phyloP scores from a whole-genome alignment of 2,329 filamentous ascomycete species.

The Clonostachys solani region DNA sequence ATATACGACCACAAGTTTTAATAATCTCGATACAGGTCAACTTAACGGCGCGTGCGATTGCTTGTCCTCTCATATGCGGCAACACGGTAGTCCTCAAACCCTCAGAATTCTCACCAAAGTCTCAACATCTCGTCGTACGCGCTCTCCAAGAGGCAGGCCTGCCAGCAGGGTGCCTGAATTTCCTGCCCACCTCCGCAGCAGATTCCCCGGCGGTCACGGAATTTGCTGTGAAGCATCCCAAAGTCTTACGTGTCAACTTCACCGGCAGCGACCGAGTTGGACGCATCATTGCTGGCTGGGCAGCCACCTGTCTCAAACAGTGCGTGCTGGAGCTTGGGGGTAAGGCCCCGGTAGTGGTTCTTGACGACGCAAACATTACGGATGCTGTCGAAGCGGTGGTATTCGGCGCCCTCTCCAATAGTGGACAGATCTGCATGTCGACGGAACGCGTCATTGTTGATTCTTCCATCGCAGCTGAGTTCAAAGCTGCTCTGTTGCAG shows the following conservation, averaged over 20 bases:
- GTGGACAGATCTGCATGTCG: constrained; percentile 68
- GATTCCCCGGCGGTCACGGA: constrained; percentile 58
- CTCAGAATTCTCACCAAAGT: constrained; percentile 53
- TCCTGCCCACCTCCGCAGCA: constrained; percentile 52
- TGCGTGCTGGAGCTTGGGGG: constrained; percentile 67
- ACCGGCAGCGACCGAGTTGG: constrained; percentile 65
- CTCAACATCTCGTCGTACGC: constrained; percentile 49
- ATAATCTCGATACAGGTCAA: constrained; percentile 24
- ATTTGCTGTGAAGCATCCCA: constrained; percentile 55
- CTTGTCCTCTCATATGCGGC: constrained; percentile 46
- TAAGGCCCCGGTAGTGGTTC: constrained; percentile 62
- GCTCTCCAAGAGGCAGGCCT: constrained; percentile 61
- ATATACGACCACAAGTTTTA: background rate
- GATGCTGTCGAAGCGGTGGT: constrained; percentile 55
- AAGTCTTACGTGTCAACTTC: constrained; percentile 66
- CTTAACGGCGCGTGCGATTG: constrained; percentile 27
- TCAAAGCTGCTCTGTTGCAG: constrained; percentile 2
- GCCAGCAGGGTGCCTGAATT: constrained; percentile 60
- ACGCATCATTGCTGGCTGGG: constrained; percentile 56
- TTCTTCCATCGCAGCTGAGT: constrained; percentile 9
- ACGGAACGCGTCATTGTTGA: constrained; percentile 55
- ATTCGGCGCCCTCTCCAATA: constrained; percentile 45
- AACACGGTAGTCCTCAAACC: constrained; percentile 61
- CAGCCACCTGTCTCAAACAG: constrained; percentile 64
- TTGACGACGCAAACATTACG: constrained; percentile 63